Evolutionary conservation across 1,139 yeast species (phyloP), one percentile per base, ranked within the genome.

Genomic region (Debaryomyces sp.): DNA sequence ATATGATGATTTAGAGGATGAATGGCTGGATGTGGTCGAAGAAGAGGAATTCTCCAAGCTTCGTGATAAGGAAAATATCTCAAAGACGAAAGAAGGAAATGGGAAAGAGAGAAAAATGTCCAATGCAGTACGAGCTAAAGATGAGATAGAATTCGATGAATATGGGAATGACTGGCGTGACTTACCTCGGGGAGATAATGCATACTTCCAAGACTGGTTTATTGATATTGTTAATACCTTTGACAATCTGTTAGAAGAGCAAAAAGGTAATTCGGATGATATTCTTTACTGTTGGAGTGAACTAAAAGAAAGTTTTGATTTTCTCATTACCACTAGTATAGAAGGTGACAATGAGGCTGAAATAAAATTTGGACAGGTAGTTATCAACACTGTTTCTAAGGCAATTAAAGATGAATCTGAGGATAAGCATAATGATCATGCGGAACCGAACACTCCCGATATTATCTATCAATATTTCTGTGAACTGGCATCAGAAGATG

Each of bases 91-190:
- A 22, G 24, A 35, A 24, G 34, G 24, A 4, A 30, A 43, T n/a
- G 18, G 30, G 26, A 23, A 32, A 12, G 50, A 48, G 3, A 46
- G 38, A 4, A 40, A 49, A 30, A 54, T 57, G 4, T 68, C 71
- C 1, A 58, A 66, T 7, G 78, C 79, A 0, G 64, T 72, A 0
- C 59, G 81, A 50, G 62, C 75, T 1, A 50, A 45, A 40, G 56
- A 10, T 51, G 60, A 44, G 43, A 60, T 78, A 29, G 82, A 80
- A 44, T 79, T 81, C 60, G 88, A 83, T 58, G 80, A 78, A 32
- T 62, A 71, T 44, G 89, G 88, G 0, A 70, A 81, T 41, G 91
- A 85, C 61, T 84, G 90, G 89, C 69, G 88, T 54, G 91, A 85
- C 63, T 71, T 82, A 5, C 87, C 88, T 1, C 66, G 89, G 43